Evolutionary conservation across 352 stramenopile genomes (phyloP).

Genomic region (Phytophthora meadii): DNA sequence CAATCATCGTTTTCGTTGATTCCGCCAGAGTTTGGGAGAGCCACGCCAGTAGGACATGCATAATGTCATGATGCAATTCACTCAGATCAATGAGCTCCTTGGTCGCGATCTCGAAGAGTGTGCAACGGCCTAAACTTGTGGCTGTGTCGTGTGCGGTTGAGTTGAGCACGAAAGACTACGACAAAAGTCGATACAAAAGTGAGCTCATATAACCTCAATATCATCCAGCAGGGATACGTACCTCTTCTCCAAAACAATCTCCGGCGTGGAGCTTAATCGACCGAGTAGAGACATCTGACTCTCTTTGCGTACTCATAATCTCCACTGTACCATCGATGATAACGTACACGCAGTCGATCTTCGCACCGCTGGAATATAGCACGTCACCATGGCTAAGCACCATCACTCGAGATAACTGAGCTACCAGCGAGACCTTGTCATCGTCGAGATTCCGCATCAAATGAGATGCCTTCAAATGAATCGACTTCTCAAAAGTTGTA

Average conservation of each 20-base stretch:
- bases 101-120: slow-evolving; percentile 78
- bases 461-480: slow-evolving; percentile 84
- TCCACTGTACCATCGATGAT: slow-evolving; percentile 78
- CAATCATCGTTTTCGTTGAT: slow-evolving; percentile 73
- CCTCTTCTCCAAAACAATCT: slow-evolving; percentile 88
- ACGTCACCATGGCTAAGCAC: slow-evolving; percentile 64
- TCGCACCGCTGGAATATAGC: slow-evolving; percentile 55
- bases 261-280: slow-evolving; percentile 66
- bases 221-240: slow-evolving; percentile 12
- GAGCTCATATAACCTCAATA: background rate
- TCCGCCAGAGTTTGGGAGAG: slow-evolving; percentile 73
- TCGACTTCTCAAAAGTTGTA: slow-evolving; percentile 87
- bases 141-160: slow-evolving; percentile 54
- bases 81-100: slow-evolving; percentile 83
- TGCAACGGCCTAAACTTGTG: slow-evolving; percentile 56
- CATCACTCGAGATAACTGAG: slow-evolving; percentile 72
- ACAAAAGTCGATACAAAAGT: slow-evolving; percentile 11
- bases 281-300: slow-evolving; percentile 14
- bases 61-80: slow-evolving; percentile 82
- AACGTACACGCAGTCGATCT: slow-evolving; percentile 64
- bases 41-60: slow-evolving; percentile 86
- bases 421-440: slow-evolving; percentile 82
- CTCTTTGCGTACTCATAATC: slow-evolving; percentile 35
- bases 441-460: slow-evolving; percentile 87
- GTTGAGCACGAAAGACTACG: slow-evolving; percentile 75